Percentiles rank a stretch among this genome's conserved stretches.
phyloP scores from a whole-genome alignment of 2,329 filamentous ascomycete species.

The Nemania serpens region DNA sequence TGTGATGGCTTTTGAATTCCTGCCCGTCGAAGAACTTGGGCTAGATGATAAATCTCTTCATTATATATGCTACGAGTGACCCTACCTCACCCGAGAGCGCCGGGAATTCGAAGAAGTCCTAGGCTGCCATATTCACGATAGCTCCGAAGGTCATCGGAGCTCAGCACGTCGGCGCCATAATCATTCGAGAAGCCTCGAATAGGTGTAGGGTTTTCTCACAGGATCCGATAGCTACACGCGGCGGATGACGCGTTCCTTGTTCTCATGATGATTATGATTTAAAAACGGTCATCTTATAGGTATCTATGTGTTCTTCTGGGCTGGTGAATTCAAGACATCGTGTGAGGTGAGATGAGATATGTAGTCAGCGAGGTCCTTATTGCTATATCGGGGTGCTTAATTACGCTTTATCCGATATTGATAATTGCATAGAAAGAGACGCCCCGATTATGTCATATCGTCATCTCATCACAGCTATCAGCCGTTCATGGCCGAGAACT shows the following conservation, averaged over 20 bases:
- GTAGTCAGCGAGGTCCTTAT: no score
- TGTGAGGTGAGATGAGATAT: neutral
- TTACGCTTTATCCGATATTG: neutral
- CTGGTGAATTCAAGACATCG: neutral
- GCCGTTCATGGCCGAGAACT: no score
- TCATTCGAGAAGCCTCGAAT: neutral
- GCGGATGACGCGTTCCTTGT: neutral
- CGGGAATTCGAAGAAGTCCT: conserved; percentile 8
- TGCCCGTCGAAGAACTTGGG: neutral
- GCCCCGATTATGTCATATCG: neutral
- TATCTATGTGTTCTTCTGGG: neutral
- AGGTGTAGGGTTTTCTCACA: no score
- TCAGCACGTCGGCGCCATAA: conserved; percentile 7
- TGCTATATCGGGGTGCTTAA: no score
- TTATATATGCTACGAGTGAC: conserved; percentile 12
- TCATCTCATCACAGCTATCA: neutral
- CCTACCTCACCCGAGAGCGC: neutral
- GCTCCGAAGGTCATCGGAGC: conserved; percentile 25
- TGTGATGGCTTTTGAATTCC: neutral
- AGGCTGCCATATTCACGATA: neutral
- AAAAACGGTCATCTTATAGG: neutral
- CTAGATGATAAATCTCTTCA: neutral
- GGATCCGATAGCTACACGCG: neutral
- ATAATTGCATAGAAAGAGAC: neutral
- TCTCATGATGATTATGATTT: neutral